These are phyloP conservation scores for Microstroma glucosiphilum DNA, from an alignment of 1,284 basidiomycete species.

Conservation along the genomic window DNA sequence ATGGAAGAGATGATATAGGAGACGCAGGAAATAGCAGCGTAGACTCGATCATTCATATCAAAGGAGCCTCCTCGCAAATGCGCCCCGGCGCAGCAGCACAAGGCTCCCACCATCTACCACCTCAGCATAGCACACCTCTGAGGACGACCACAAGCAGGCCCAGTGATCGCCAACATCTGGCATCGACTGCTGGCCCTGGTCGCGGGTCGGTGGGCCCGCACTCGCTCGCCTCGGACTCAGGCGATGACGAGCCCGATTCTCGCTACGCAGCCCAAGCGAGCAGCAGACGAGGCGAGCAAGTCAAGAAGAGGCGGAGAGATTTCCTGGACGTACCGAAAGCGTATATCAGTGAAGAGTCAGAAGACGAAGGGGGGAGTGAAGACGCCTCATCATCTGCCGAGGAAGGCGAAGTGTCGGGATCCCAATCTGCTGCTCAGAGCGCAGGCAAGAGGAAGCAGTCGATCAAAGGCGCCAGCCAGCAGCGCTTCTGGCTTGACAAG, in stretches of 20 bases:
- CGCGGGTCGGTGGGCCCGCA: background rate
- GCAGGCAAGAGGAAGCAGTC: background rate
- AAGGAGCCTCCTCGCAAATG: background rate
- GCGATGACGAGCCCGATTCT: slow-evolving; percentile 9
- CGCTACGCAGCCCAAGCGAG: slow-evolving; percentile 7
- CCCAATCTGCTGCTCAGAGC: no score
- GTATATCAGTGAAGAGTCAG: slow-evolving; percentile 6
- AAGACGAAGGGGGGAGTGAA: background rate
- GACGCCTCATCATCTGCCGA: background rate
- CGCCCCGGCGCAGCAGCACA: no score
- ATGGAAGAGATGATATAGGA: background rate
- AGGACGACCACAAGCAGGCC: no score
- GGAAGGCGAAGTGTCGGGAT: background rate
- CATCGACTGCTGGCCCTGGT: no score
- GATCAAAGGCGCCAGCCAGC: background rate
- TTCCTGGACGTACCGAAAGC: slow-evolving; percentile 1
- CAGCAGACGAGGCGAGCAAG: background rate
- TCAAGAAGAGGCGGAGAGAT: background rate
- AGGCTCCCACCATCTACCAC: no score
- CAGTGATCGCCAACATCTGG: no score
- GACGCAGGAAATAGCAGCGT: background rate
- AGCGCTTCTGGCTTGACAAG: slow-evolving; percentile 2
- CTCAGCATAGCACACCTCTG: no score
- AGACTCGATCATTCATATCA: background rate
- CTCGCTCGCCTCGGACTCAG: background rate